These are phyloP conservation scores for Pseudopyrenochaeta lycopersici DNA, from an alignment of 2,329 filamentous ascomycete genomes.

Conservation along the genomic window DNA sequence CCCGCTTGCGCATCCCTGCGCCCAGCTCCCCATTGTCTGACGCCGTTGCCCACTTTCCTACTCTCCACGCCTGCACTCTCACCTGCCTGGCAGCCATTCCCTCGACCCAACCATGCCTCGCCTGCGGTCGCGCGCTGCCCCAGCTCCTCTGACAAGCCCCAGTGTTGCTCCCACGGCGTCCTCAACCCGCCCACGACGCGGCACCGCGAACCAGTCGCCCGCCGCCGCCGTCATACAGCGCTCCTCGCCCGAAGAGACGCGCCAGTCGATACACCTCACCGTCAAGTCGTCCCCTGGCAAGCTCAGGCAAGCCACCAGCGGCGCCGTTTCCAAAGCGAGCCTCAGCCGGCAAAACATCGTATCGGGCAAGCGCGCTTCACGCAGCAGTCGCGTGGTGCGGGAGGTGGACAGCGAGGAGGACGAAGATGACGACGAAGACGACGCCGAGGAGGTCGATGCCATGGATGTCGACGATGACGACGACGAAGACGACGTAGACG, in stretches of 20 bases:
- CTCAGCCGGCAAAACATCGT: slow-evolving; percentile 49
- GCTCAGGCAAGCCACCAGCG: slow-evolving; percentile 57
- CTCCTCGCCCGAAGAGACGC: slow-evolving; percentile 52
- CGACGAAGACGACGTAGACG: slow-evolving; percentile 45
- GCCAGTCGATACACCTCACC: slow-evolving; percentile 58
- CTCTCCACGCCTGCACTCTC: slow-evolving; percentile 7
- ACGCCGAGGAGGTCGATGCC: slow-evolving; percentile 51
- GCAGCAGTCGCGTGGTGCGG: slow-evolving; percentile 49
- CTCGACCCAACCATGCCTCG: slow-evolving; percentile 42
- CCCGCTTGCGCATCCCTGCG: slow-evolving; percentile 28
- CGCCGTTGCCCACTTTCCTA: slow-evolving; percentile 19
- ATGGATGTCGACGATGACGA: slow-evolving; percentile 53
- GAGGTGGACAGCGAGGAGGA: slow-evolving; percentile 55
- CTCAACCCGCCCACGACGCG: slow-evolving; percentile 49
- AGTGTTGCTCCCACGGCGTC: slow-evolving; percentile 47
- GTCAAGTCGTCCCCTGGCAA: slow-evolving; percentile 61
- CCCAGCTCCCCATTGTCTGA: slow-evolving; percentile 22
- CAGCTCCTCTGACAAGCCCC: slow-evolving; percentile 41
- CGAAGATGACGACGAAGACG: slow-evolving; percentile 48
- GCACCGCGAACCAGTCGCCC: slow-evolving; percentile 43
- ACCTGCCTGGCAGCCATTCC: slow-evolving; percentile 5
- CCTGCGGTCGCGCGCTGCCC: slow-evolving; percentile 48
- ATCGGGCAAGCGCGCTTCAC: slow-evolving; percentile 48
- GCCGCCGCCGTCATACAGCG: slow-evolving; percentile 49
- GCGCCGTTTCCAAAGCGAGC: slow-evolving; percentile 34